Base-by-base conservation (phyloP, 306 rosid species). In the Pyrus communis region DNA sequence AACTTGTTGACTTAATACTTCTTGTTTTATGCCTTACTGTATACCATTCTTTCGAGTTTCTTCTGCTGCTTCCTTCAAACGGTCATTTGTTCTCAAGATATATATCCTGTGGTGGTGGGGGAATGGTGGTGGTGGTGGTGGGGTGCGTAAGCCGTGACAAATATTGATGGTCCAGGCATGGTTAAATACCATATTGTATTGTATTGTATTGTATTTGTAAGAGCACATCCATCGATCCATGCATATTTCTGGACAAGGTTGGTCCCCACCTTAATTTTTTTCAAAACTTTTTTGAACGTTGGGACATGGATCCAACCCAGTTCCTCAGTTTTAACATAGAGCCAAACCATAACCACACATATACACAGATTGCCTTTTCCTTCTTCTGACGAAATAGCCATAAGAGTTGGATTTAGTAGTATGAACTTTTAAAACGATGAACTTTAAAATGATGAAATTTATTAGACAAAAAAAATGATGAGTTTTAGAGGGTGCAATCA, bases 131-230 rank as follows among this genome's bases (percentile, higher is more conserved):
- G 70, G 38, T 5, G 5, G 38, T 5, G 38, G 38, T 4, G 78
- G 35, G 42, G 49, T 14, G 25, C 82, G 55, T 33, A 75, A 59
- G 77, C 14, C 64, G 68, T 73, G 73, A 73, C 74, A 52, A 60
- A 64, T 71, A 46, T 46, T 70, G 77, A 88, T 86, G 90, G 92
- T 61, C 91, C 89, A 51, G 55, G 77, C 80, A 71, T 82, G 96
- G 92, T 75, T 79, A 14, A 81, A 77, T 73, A 79, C 42, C 78
- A 70, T 81, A 84, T 82, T 80, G 84, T 76, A 83, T 45, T 14
- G 17, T 45, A 45, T 46, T 46, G 17, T 45, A 45, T 46, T 46
- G 51, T 46, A 13, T 46, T 70, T 58, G 17, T 23, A 69, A 69
- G 14, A 28, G 46, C 33, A 51, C 31, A 11, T 67, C 13, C 22